Percentiles rank a stretch among this genome's conserved stretches.
Conservation (phyloP, 2,329 filamentous ascomycete genomes). For the Dactylellina parvicollis region DNA sequence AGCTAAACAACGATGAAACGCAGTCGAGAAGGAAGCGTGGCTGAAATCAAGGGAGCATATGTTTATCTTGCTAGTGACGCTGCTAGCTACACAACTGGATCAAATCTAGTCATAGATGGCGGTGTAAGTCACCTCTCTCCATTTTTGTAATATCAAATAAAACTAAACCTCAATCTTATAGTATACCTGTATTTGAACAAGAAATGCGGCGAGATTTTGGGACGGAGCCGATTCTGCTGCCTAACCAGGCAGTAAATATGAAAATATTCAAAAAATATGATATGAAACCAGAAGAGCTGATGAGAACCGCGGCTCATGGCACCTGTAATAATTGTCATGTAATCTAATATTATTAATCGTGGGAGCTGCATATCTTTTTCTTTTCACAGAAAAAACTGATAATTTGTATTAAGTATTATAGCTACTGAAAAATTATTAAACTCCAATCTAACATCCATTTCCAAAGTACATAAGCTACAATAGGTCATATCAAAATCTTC, state of each 20-base stretch:
- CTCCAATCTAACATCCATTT: neutral
- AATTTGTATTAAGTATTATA: too few relatives aligned
- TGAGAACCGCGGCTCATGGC: too few relatives aligned
- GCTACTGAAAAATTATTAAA: too few relatives aligned
- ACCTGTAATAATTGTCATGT: too few relatives aligned
- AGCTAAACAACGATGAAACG: neutral
- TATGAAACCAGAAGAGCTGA: too few relatives aligned
- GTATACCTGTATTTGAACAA: neutral
- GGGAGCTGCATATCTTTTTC: too few relatives aligned
- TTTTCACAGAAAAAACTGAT: too few relatives aligned
- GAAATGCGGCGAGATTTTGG: too few relatives aligned
- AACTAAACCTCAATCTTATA: neutral
- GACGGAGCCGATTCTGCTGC: too few relatives aligned
- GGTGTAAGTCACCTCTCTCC: conserved; percentile 32
- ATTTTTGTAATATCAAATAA: neutral
- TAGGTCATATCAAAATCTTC: neutral
- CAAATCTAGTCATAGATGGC: conserved; percentile 78
- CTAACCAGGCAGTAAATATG: too few relatives aligned
- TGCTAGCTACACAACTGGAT: conserved; percentile 79
- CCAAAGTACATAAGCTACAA: neutral
- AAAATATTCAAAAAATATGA: too few relatives aligned
- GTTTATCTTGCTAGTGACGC: conserved; percentile 84
- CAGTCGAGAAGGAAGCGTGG: conserved; percentile 74
- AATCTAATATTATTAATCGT: too few relatives aligned
- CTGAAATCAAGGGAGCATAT: conserved; percentile 84